Conservation (phyloP, 345 rosid genomes). For the Litchi chinensis region DNA sequence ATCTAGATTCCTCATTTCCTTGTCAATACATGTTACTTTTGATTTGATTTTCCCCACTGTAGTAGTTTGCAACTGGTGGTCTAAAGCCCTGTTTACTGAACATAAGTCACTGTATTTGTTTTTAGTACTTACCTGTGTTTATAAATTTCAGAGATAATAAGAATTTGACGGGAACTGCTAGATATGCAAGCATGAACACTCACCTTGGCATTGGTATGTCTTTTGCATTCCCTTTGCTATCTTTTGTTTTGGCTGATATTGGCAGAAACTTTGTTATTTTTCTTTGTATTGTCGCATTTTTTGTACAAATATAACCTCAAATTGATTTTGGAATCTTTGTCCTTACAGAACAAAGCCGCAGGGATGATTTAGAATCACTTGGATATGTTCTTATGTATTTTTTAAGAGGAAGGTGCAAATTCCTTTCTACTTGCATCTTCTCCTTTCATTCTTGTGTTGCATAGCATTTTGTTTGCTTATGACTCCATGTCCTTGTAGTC, state of each 20-base stretch:
- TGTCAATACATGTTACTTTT: not conserved
- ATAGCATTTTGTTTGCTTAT: constrained; percentile 21
- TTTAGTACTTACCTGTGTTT: constrained; percentile 14
- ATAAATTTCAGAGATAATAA: constrained; percentile 73
- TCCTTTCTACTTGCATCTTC: constrained; percentile 13
- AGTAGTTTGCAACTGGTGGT: not conserved
- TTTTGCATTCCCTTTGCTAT: constrained; percentile 11
- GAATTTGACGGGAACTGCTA: constrained; percentile 90
- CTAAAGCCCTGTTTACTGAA: not conserved
- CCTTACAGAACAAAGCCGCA: constrained; percentile 84
- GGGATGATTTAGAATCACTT: constrained; percentile 96
- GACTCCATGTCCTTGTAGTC: constrained; percentile 45
- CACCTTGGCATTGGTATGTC: constrained; percentile 88
- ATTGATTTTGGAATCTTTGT: not conserved
- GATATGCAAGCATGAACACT: constrained; percentile 97
- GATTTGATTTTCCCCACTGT: not conserved
- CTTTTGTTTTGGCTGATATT: not conserved
- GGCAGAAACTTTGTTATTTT: not conserved
- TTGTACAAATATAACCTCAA: constrained; percentile 1
- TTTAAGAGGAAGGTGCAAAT: constrained; percentile 74
- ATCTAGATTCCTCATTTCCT: not conserved
- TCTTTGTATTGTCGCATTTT: not conserved
- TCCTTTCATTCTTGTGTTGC: not conserved
- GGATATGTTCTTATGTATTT: constrained; percentile 95
- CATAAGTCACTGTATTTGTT: not conserved